Percentiles rank a stretch among this genome's conserved stretches.
phyloP scores from a whole-genome alignment of 371 early-diverging fungal genomes.

The Fennellomyces sp. region DNA sequence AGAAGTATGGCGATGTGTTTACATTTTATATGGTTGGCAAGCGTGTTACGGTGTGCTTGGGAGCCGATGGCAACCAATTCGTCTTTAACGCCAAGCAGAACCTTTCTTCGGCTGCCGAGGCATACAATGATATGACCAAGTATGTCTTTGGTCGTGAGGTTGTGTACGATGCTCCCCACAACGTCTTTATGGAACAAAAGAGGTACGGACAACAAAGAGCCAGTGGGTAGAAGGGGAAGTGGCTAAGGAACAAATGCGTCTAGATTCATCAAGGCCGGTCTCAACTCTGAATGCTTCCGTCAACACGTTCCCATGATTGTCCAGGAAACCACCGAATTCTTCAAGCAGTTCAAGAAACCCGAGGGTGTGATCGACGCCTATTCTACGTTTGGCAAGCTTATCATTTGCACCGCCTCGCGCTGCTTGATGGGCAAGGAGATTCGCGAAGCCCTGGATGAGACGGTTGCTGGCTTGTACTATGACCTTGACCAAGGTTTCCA shows the following conservation, averaged over 20 bases:
- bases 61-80: conserved; percentile 94
- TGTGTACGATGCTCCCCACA: conserved; percentile 95
- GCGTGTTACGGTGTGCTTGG: conserved; percentile 87
- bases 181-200: conserved; percentile 97
- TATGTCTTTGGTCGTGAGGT: conserved; percentile 96
- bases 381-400: conserved; percentile 85
- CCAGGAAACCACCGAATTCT: conserved; percentile 81
- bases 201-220: conserved; percentile 41
- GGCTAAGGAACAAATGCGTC: neutral
- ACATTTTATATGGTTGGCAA: conserved; percentile 93
- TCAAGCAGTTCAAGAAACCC: conserved; percentile 47
- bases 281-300: conserved; percentile 86
- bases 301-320: conserved; percentile 88
- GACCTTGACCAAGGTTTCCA: conserved; percentile 94
- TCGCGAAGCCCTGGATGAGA: conserved; percentile 78
- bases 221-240: no score
- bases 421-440: conserved; percentile 95
- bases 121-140: conserved; percentile 91
- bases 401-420: conserved; percentile 93
- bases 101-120: conserved; percentile 91
- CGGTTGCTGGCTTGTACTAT: conserved; percentile 85
- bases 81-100: conserved; percentile 93
- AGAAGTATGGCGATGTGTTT: conserved; percentile 89
- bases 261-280: conserved; percentile 91
- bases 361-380: conserved; percentile 68